Base-by-base conservation (phyloP, 352 stramenopile species). In the Phytophthora syringae region DNA sequence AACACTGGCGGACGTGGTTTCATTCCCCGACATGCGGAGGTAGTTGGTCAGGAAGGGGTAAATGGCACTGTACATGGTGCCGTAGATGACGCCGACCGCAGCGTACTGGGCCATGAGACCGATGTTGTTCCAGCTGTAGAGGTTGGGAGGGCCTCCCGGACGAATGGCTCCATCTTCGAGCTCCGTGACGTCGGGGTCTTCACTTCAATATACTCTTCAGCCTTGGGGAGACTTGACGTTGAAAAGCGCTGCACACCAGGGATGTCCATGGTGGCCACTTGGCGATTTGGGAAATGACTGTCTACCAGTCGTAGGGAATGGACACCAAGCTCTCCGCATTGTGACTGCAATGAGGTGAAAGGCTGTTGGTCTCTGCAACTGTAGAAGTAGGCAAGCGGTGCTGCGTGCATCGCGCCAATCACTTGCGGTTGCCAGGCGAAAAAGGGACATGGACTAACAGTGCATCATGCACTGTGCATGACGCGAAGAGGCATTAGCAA, bases 81-180 rank as follows among this genome's bases (percentile, higher is more conserved):
- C 67, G 43, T 79, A 77, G 44, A 77, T 24, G 1, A 82, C 45
- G 2, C 70, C 74, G 21, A 77, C n/a, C n/a, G n/a, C n/a, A n/a
- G n/a, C n/a, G n/a, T n/a, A n/a, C n/a, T n/a, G n/a, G n/a, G n/a
- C n/a, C 18, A 79, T 44, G 11, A 82, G 45, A 7, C 70, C 70
- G 20, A 79, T 54, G 37, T 76, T 62, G 28, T 45, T 32, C 42
- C 57, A 56, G 12, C 52, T 66, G 59, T 70, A 77, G 27, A 77
- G 59, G 24, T 72, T 53, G 21, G 68, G 68, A 5, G 64, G 51
- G 6, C 54, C 67, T 27, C 73, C 72, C 3, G 55, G 42, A 9
- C 73, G 73, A 50, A 81, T 54, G 13, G 73, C 73, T 36, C 73
- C 73, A 52, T 72, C 60, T 59, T 81, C 68, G 36, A 73, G 52